Evolutionary conservation across 2,329 filamentous ascomycete genomes (phyloP).

Genomic region (Aspergillus ibericus): DNA sequence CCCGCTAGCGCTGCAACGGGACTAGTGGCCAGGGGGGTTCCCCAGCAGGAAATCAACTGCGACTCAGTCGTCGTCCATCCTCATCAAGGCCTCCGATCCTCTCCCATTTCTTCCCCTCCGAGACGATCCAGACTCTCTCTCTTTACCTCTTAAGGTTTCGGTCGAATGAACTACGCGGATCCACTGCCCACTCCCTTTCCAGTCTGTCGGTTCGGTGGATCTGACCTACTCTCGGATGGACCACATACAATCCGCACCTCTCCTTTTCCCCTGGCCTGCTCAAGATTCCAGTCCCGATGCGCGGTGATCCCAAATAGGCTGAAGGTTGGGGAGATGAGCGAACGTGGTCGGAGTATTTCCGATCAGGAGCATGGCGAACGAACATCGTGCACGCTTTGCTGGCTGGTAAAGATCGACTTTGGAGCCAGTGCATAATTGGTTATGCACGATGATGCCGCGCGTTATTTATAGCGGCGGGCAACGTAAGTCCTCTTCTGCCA

Average conservation of each 20-base stretch:
- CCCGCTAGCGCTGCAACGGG: too few species aligned
- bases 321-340: neutral
- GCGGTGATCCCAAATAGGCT: neutral
- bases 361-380: neutral
- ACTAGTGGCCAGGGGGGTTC: too few species aligned
- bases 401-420: neutral
- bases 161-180: neutral
- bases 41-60: too few species aligned
- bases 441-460: neutral
- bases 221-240: neutral
- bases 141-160: neutral
- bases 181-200: neutral
- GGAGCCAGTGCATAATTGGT: neutral
- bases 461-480: conserved; percentile 11
- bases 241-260: neutral
- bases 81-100: neutral
- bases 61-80: neutral
- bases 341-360: neutral
- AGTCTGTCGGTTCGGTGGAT: neutral
- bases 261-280: neutral
- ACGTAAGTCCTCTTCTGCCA: conserved; percentile 14
- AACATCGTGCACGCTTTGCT: neutral
- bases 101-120: neutral
- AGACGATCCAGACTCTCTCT: neutral
- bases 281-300: neutral